A percentile compares a stretch with the other conserved stretches of the same genome.
phyloP scores from a whole-genome alignment of 2,329 filamentous ascomycete species.

The Phoma sp. region DNA sequence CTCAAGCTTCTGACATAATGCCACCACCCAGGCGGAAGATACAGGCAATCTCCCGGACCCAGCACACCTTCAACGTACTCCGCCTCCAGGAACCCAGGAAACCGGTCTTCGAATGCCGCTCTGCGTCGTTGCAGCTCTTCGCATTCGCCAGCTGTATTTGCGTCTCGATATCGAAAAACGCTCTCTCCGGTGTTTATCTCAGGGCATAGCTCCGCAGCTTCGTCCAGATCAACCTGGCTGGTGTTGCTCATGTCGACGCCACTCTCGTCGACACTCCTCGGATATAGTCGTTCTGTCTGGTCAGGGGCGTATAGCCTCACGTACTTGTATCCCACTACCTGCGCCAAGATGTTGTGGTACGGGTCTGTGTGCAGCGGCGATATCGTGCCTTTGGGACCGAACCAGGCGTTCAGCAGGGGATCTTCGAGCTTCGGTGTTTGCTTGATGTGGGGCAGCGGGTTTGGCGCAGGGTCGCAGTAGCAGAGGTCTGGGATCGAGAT shows the following conservation, averaged over 20 bases:
- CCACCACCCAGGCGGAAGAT: conserved; percentile 97
- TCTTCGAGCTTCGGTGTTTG: conserved; percentile 48
- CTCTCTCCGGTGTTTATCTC: conserved; percentile 26
- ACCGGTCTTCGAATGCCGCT: conserved; percentile 42
- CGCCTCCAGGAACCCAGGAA: conserved; percentile 64
- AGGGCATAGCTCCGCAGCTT: conserved; percentile 61
- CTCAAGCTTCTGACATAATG: conserved; percentile 90
- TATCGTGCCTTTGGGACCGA: conserved; percentile 85
- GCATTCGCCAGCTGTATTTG: conserved; percentile 15
- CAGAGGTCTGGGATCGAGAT: conserved; percentile 84
- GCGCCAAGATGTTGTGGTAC: conserved; percentile 89
- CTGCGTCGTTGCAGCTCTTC: background rate
- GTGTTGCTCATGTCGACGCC: conserved; percentile 95
- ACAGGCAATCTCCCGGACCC: conserved; percentile 80
- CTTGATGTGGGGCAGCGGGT: conserved; percentile 25
- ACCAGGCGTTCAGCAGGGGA: conserved; percentile 87
- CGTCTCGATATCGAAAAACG: conserved; percentile 29
- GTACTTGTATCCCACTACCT: conserved; percentile 91
- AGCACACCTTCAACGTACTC: conserved; percentile 79
- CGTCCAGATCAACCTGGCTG: conserved; percentile 76
- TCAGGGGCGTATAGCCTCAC: conserved; percentile 84
- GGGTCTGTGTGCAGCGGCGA: conserved; percentile 93
- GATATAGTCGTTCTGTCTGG: conserved; percentile 62
- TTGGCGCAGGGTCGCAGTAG: conserved; percentile 65
- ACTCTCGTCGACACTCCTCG: conserved; percentile 64